A percentile compares a stretch with the other conserved stretches of the same genome.
Conservation (phyloP, 805 yeast genomes). For the Jamesozyma rosinii region DNA sequence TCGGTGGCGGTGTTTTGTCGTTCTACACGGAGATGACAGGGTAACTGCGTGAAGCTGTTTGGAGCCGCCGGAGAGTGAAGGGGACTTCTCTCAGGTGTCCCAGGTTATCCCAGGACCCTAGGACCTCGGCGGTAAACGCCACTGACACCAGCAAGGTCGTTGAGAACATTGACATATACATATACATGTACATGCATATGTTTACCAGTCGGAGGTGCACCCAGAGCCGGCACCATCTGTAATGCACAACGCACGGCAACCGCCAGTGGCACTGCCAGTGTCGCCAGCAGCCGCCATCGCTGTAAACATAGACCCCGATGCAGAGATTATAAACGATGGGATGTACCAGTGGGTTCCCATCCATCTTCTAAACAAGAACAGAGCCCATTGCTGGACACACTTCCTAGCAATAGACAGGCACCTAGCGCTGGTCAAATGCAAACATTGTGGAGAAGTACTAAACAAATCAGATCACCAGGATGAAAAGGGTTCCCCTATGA, state of each 20-base stretch:
- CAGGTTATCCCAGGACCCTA: too few species aligned
- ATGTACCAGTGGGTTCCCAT: slow-evolving; percentile 11
- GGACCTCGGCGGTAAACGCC: too few species aligned
- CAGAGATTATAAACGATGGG: slow-evolving; percentile 6
- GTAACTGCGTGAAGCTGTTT: too few species aligned
- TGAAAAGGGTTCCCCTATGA: slow-evolving; percentile 2
- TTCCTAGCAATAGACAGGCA: slow-evolving; percentile 4
- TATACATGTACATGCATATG: background rate
- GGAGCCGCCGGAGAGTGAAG: too few species aligned
- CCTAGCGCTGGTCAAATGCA: slow-evolving; percentile 9
- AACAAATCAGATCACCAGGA: background rate
- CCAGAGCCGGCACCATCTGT: too few species aligned
- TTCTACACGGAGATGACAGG: too few species aligned
- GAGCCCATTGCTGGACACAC: slow-evolving; percentile 11
- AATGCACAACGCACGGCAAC: too few species aligned
- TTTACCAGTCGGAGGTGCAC: too few species aligned
- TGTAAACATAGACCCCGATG: background rate
- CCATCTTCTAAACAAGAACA: slow-evolving; percentile 7
- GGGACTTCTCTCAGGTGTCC: too few species aligned
- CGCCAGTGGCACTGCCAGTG: too few species aligned
- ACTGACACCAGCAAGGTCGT: too few species aligned
- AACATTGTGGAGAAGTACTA: slow-evolving; percentile 10
- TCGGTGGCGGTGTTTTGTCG: too few species aligned
- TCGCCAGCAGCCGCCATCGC: background rate
- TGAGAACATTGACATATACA: background rate